phyloP scores from a whole-genome alignment of 2,329 filamentous ascomycete genomes.

The Camillea tinctor region DNA sequence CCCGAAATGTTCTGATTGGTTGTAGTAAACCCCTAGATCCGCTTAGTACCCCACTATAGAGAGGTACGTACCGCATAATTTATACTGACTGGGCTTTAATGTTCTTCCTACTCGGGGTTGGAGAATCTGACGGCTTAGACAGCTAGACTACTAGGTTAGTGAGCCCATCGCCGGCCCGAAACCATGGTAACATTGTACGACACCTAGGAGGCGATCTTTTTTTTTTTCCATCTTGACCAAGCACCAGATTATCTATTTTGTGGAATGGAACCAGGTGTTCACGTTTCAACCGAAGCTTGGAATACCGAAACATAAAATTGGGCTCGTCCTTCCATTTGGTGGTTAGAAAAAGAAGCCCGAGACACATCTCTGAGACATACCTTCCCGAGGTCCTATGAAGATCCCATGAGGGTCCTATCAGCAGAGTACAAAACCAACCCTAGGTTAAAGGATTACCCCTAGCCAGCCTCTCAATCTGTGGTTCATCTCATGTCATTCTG shows the following conservation, averaged over 20 bases:
- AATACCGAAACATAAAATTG: too few species aligned
- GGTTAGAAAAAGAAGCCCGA: too few species aligned
- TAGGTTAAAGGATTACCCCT: background rate
- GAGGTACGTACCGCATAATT: background rate
- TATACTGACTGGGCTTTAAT: background rate
- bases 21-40: background rate
- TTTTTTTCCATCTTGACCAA: background rate
- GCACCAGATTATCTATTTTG: background rate
- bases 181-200: background rate
- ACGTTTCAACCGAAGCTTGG: background rate
- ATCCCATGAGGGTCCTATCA: background rate
- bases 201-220: background rate
- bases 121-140: too few species aligned
- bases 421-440: background rate
- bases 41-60: background rate
- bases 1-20: background rate
- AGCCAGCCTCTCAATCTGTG: background rate
- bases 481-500: background rate
- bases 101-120: background rate
- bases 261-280: background rate
- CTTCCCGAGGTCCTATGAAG: background rate
- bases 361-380: background rate
- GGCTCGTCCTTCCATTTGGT: too few species aligned
- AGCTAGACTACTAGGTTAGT: background rate
- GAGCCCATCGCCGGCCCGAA: background rate